Evolutionary conservation across 805 yeast genomes (phyloP).

Genomic region (Kazachstania bromeliacearum): DNA sequence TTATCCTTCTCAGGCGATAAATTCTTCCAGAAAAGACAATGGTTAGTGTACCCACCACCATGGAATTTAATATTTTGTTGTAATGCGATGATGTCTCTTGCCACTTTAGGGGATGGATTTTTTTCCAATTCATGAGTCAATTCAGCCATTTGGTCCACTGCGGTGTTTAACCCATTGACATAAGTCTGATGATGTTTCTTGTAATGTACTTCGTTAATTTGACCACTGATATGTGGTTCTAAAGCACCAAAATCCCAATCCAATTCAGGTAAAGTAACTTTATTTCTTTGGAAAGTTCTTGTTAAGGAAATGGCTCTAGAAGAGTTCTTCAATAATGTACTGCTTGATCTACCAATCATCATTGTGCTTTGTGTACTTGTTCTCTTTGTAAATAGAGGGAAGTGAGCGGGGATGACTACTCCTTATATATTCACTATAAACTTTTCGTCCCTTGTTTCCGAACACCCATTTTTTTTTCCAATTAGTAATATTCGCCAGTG

Average conservation of each 20-base stretch:
- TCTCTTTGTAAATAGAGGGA: too few species aligned
- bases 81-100: conserved; percentile 37
- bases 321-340: background rate
- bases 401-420: too few species aligned
- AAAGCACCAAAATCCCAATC: conserved; percentile 78
- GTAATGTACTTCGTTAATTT: conserved; percentile 81
- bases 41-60: conserved; percentile 88
- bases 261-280: conserved; percentile 70
- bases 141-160: conserved; percentile 61
- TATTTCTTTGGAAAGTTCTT: conserved; percentile 35
- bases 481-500: background rate
- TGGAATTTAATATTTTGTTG: conserved; percentile 79
- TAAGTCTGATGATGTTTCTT: conserved; percentile 89
- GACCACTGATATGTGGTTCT: conserved; percentile 79
- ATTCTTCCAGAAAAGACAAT: conserved; percentile 79
- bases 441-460: too few species aligned
- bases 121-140: conserved; percentile 53
- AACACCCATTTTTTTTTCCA: too few species aligned
- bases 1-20: conserved; percentile 65
- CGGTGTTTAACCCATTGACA: conserved; percentile 74
- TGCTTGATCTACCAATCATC: background rate
- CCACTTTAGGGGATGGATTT: conserved; percentile 34
- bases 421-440: too few species aligned
- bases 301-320: background rate
- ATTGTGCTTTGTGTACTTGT: background rate